Conservation (phyloP, 352 stramenopile genomes). For the Phytophthora fragariae region DNA sequence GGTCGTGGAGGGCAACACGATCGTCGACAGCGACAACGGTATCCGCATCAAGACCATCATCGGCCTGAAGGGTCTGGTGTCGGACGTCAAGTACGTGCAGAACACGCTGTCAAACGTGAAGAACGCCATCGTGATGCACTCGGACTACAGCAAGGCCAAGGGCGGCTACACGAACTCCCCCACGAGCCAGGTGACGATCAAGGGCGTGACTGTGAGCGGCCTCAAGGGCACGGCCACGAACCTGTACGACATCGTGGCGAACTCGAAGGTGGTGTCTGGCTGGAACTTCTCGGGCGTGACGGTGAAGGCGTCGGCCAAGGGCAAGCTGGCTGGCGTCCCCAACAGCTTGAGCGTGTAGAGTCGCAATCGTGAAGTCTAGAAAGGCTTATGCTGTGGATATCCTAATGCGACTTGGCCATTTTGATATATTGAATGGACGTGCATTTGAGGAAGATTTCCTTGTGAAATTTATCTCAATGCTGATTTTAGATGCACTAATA, state of each 20-base stretch:
- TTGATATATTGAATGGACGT: too few relatives aligned
- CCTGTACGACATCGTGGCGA: slow-evolving; percentile 44
- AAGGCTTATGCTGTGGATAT: too few relatives aligned
- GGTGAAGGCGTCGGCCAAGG: slow-evolving; percentile 14
- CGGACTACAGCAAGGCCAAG: slow-evolving; percentile 22
- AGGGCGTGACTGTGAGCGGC: slow-evolving; percentile 26
- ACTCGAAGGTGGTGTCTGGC: slow-evolving; percentile 3
- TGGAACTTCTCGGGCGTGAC: slow-evolving; percentile 29
- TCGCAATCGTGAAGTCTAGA: too few relatives aligned
- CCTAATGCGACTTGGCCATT: too few relatives aligned
- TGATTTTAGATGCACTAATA: too few relatives aligned
- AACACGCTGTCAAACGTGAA: slow-evolving; percentile 24
- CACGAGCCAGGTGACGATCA: slow-evolving; percentile 37
- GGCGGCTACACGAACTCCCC: slow-evolving; percentile 17
- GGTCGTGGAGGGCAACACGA: too few relatives aligned
- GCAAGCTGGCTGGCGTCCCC: slow-evolving; percentile 21
- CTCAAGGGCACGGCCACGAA: slow-evolving; percentile 40
- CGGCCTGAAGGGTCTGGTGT: slow-evolving; percentile 22
- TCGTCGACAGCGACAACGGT: slow-evolving; percentile 32
- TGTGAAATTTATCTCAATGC: too few relatives aligned
- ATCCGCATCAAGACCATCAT: slow-evolving; percentile 31
- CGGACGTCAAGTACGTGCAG: slow-evolving; percentile 26
- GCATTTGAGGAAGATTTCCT: too few relatives aligned
- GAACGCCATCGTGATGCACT: slow-evolving; percentile 29
- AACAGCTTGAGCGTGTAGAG: slow-evolving; percentile 21